Evolutionary conservation across 2,329 filamentous ascomycete genomes (phyloP).

Genomic region (Zasmidium cellare): DNA sequence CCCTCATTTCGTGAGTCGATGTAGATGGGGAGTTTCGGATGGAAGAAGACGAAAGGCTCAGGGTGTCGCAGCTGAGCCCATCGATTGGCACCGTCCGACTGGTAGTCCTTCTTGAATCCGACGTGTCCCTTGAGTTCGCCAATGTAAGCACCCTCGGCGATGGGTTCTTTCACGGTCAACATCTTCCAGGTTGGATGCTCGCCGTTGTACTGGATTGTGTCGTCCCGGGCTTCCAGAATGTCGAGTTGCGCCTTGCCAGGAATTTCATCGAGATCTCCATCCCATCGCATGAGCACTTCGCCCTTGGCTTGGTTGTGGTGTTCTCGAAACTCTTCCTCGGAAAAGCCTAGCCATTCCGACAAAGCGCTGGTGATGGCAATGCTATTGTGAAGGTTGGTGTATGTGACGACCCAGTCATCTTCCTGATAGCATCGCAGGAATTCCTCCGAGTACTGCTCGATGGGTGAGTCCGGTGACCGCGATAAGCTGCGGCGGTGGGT

Average conservation of each 20-base stretch:
- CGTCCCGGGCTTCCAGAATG: slow-evolving; percentile 55
- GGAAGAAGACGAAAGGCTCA: slow-evolving; percentile 63
- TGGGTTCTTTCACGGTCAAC: slow-evolving; percentile 56
- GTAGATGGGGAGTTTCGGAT: slow-evolving; percentile 83
- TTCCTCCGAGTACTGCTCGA: slow-evolving; percentile 48
- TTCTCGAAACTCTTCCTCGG: slow-evolving; percentile 50
- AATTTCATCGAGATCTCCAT: slow-evolving; percentile 55
- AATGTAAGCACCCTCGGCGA: slow-evolving; percentile 56
- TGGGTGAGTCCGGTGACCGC: slow-evolving; percentile 59
- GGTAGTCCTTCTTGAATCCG: slow-evolving; percentile 50
- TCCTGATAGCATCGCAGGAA: slow-evolving; percentile 66
- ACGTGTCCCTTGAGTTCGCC: slow-evolving; percentile 69
- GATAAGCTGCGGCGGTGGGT: slow-evolving; percentile 71
- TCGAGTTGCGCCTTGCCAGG: slow-evolving; percentile 53
- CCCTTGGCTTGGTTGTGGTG: slow-evolving; percentile 52
- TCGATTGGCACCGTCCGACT: slow-evolving; percentile 45
- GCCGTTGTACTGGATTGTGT: slow-evolving; percentile 51
- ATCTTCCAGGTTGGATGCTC: slow-evolving; percentile 69
- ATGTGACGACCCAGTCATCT: slow-evolving; percentile 53
- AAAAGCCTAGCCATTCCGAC: slow-evolving; percentile 75
- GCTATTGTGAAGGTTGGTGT: slow-evolving; percentile 76
- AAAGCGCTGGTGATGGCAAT: slow-evolving; percentile 73
- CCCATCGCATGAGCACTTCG: slow-evolving; percentile 69
- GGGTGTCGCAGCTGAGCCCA: slow-evolving; percentile 51
- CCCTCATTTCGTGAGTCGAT: slow-evolving; percentile 90